These are phyloP conservation scores for Coemansia sp. DNA, from an alignment of 192 early-diverging fungal species.

Conservation along the genomic window DNA sequence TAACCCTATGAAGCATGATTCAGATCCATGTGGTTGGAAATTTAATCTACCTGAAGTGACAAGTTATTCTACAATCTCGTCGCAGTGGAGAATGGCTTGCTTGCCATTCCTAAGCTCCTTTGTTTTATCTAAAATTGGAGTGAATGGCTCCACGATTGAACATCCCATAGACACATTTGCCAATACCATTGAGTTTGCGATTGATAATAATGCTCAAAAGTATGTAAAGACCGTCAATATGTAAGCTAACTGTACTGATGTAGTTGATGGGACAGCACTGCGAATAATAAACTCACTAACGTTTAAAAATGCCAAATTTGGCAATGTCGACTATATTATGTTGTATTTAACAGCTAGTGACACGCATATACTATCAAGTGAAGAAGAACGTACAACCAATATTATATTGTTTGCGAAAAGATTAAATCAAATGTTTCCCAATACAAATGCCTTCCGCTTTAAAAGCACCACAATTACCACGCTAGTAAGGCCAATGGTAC, in stretches of 20 bases:
- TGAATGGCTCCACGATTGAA: not conserved
- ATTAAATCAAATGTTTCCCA: not conserved
- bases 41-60: not conserved
- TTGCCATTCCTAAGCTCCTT: not conserved
- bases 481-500: not conserved
- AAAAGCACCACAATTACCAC: not conserved
- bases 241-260: not conserved
- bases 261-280: not conserved
- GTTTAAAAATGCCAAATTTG: not conserved
- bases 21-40: not conserved
- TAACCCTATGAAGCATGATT: not conserved
- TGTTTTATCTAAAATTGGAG: not conserved
- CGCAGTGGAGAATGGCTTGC: not conserved
- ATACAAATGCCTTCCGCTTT: not conserved
- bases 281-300: not conserved
- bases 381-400: not conserved
- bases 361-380: not conserved
- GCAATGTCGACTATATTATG: not conserved
- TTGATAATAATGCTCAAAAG: not conserved
- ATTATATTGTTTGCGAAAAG: not conserved
- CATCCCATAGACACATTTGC: not conserved
- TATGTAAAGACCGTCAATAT: conserved; percentile 1
- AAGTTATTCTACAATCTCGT: not conserved
- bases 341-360: not conserved
- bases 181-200: not conserved